Evolutionary conservation across 371 early-diverging fungal species (phyloP).

Genomic region (Parasitella parasitica): DNA sequence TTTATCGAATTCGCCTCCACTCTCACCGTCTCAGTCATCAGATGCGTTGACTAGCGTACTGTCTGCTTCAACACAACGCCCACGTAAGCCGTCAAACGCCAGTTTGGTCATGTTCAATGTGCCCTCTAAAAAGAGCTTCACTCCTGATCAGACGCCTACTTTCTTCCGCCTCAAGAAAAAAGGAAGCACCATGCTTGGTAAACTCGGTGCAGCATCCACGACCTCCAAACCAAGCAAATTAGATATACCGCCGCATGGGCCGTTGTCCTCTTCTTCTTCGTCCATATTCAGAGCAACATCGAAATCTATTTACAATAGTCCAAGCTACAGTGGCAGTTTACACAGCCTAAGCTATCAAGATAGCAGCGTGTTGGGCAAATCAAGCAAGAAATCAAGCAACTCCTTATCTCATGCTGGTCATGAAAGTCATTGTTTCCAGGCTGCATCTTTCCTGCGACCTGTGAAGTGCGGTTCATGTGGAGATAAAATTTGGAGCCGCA

Average conservation of each 20-base stretch:
- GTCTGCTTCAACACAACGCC: neutral
- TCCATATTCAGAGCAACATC: neutral
- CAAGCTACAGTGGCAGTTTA: conserved; percentile 1
- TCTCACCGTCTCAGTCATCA: conserved; percentile 13
- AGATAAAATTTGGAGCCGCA: conserved; percentile 85
- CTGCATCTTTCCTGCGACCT: conserved; percentile 64
- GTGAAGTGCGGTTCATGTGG: conserved; percentile 80
- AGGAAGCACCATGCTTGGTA: conserved; percentile 23
- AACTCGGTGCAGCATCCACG: neutral
- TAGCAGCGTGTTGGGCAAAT: neutral
- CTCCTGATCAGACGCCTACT: conserved; percentile 10
- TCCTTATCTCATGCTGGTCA: neutral
- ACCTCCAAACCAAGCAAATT: neutral
- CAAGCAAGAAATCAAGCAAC: neutral
- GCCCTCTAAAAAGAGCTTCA: conserved; percentile 18
- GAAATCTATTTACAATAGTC: conserved; percentile 1
- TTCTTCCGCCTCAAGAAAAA: conserved; percentile 27
- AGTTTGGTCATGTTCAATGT: conserved; percentile 18
- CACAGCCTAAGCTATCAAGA: neutral
- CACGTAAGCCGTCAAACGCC: conserved; percentile 21
- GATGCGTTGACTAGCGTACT: neutral
- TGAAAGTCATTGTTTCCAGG: conserved; percentile 56
- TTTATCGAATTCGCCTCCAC: conserved; percentile 3
- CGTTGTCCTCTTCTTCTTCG: conserved; percentile 11
- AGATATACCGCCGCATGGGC: neutral